Base-by-base conservation (phyloP, 225 moss, liverwort and hornwort species). In the Anthoceros angustus region DNA sequence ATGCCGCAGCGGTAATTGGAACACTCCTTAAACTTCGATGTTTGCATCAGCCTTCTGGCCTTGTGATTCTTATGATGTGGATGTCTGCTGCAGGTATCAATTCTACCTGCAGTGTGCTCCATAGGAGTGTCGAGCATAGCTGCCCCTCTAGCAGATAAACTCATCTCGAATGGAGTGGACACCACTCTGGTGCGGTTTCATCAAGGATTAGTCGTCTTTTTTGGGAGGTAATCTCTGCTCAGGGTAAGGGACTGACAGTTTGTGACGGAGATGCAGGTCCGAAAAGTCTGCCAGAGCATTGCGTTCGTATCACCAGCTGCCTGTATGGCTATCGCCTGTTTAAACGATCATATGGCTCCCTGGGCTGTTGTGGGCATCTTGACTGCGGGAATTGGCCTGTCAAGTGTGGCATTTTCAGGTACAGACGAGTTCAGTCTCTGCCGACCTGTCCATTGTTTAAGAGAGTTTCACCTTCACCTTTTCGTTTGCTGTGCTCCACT, bases 251-350 rank as follows among this genome's bases (percentile, higher is more conserved):
- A 9, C 55, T 46, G 6, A 43, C 63, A 14, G 10, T 5, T 40
- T 68, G 62, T 2, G 43, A 63, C 40, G 20, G 16, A 12, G 65
- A 23, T 62, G 23, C 84, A 98, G 95, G 73, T 98, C 70, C 80
- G 98, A 73, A 98, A 98, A 79, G 74, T 92, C 41, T 98, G 92
- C 70, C 98, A 98, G 82, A 66, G 83, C 20, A 86, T 98, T 68
- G 98, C 88, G 3, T 98, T 98, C 70, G 43, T 87, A 61, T 86
- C 89, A 65, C 92, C 98, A 55, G 89, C 92, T 62, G 66, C 77
- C 24, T 98, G 98, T 71, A 92, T 98, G 98, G 73, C 80, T 20
- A 64, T 89, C 61, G 75, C 89, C 40, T 79, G 82, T 40, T 32
- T 92, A 25, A 68, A 71, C 63, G 79, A 87, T 39, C 80, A 84